Evolutionary conservation across 2,329 filamentous ascomycete genomes (phyloP), one percentile per base, ranked within the genome.

Genomic region (Stemphylium vesicarium): DNA sequence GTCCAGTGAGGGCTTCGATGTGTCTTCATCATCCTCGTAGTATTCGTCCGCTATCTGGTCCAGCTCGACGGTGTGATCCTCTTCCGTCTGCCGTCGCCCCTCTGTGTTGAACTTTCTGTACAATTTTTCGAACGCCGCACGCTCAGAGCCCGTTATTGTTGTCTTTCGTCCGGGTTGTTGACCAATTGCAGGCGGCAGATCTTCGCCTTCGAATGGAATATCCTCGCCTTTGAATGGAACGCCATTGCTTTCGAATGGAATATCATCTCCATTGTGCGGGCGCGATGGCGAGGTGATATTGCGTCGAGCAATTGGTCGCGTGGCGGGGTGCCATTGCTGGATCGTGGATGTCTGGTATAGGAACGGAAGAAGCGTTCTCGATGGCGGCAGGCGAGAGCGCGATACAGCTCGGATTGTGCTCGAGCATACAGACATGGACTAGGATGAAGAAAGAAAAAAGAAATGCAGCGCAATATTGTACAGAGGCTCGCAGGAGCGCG

Each of bases 261-360:
- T 52, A 13, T 64, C 58, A 5, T 50, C 48, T 26, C 18, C 20
- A 4, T 44, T 16, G 10, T 40, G 35, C 63, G 64, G 56, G 32
- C 59, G 60, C 15, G 65, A 58, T 43, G 59, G 61, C 5, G 64
- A 66, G 10, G 63, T 59, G 16, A 64, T 56, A 33, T 56, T 63
- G 52, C 68, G 70, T 31, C 60, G 65, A 32, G 59, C 53, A 48
- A 59, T 54, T 46, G 57, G 53, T 40, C 58, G 62, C 38, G 57
- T 56, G 35, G 50, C 40, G 44, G 58, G 49, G 29, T 60, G 62
- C 54, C 76, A 69, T 61, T 76, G 74, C 53, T 79, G 75, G 29
- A 88, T 81, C 0, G 89, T 91, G 55, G 82, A 79, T 4, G 89
- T 92, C 61, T 90, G 87, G 69, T 91, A 92, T 6, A 92, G 80